These are phyloP conservation scores for Pseudomonodictys pantanalensis DNA, from an alignment of 495 filamentous ascomycete genomes.

Conservation along the genomic window DNA sequence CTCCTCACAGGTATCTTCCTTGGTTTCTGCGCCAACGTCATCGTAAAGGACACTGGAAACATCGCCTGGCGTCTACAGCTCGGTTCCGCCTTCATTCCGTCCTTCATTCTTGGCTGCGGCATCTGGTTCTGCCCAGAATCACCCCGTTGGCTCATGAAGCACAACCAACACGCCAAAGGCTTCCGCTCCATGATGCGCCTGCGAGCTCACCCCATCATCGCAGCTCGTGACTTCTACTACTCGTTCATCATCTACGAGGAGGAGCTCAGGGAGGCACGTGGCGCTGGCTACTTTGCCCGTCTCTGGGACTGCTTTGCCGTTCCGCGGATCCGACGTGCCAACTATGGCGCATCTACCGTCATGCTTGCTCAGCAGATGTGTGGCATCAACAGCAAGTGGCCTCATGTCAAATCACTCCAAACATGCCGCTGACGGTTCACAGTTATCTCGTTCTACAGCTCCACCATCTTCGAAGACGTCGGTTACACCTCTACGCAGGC, in stretches of 20 bases:
- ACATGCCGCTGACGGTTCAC: constrained; percentile 28
- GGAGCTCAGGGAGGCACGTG: constrained; percentile 23
- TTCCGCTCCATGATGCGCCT: constrained; percentile 45
- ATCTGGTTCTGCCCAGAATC: constrained; percentile 41
- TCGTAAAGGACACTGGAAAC: constrained; percentile 28
- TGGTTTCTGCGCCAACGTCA: constrained; percentile 36
- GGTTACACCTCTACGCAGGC: constrained; percentile 47
- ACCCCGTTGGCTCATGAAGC: constrained; percentile 33
- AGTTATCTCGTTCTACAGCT: constrained; percentile 48
- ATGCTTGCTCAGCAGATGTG: constrained; percentile 67
- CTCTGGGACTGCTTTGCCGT: constrained; percentile 64
- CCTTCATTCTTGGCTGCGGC: constrained; percentile 31
- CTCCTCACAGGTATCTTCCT: constrained; percentile 36
- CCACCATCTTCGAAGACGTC: constrained; percentile 59
- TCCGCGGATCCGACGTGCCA: constrained; percentile 63
- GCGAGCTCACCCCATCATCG: constrained; percentile 49
- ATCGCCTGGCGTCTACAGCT: constrained; percentile 47
- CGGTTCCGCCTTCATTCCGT: constrained; percentile 46
- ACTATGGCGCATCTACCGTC: constrained; percentile 58
- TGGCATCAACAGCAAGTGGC: constrained; percentile 42
- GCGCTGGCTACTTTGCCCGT: constrained; percentile 47
- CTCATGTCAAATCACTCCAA: constrained; percentile 46
- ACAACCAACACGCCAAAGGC: constrained; percentile 12
- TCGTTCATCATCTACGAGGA: constrained; percentile 40
- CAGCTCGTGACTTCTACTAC: constrained; percentile 56